phyloP scores from a whole-genome alignment of 371 early-diverging fungal genomes.

The Haplosporangium sp. region DNA sequence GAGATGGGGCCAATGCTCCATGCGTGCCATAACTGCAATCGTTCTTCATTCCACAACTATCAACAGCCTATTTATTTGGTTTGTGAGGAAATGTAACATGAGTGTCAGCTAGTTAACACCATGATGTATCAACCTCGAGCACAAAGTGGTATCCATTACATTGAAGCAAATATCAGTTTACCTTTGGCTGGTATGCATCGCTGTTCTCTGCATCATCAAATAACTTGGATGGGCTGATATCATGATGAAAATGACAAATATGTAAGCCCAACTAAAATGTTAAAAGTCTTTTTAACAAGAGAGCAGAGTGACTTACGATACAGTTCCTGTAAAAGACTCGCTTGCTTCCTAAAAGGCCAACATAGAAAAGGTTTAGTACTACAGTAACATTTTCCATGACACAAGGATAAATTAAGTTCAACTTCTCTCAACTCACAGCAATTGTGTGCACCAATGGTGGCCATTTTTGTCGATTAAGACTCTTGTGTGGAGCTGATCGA shows the following conservation, averaged over 20 bases:
- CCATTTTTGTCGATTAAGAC: slow-evolving; percentile 21
- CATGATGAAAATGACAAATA: no score
- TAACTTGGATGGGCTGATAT: slow-evolving; percentile 17
- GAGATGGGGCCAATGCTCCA: slow-evolving; percentile 22
- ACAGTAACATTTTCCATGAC: background rate
- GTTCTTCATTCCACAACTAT: background rate
- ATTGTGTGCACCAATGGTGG: slow-evolving; percentile 32
- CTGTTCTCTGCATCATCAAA: slow-evolving; percentile 7
- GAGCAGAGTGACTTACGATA: slow-evolving; percentile 3
- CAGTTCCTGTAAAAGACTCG: slow-evolving; percentile 14
- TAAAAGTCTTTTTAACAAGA: background rate
- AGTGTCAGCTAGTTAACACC: background rate
- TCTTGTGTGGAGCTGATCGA: background rate
- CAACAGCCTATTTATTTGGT: background rate
- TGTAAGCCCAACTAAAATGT: background rate
- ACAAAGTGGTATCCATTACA: background rate
- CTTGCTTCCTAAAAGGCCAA: slow-evolving; percentile 8
- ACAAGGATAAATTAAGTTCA: background rate
- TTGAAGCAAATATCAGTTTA: background rate
- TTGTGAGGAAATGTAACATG: background rate
- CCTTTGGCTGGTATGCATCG: background rate
- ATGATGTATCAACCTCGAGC: background rate
- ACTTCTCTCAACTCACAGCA: slow-evolving; percentile 5
- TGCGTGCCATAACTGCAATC: background rate
- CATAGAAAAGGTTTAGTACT: background rate